phyloP scores from a whole-genome alignment of 2,329 filamentous ascomycete genomes.

The Herpotrichia juniperi region DNA sequence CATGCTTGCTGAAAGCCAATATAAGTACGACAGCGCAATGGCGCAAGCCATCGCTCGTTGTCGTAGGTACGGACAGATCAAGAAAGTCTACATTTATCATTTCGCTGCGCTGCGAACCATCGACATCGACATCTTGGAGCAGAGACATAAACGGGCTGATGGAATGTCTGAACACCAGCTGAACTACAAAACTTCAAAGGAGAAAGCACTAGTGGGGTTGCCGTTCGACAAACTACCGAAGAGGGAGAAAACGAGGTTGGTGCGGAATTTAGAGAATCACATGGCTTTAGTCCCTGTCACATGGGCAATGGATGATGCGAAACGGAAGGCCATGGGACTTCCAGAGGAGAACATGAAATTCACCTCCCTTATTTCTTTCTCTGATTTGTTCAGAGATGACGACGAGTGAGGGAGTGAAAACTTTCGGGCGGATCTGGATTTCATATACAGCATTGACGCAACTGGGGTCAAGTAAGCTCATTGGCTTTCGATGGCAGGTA shows the following conservation, averaged over 20 bases:
- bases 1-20: constrained; percentile 55
- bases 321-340: constrained; percentile 17
- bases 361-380: constrained; percentile 35
- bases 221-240: background rate
- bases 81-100: constrained; percentile 66
- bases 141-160: constrained; percentile 44
- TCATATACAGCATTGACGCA: background rate
- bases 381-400: constrained; percentile 13
- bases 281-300: constrained; percentile 34
- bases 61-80: constrained; percentile 63
- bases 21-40: constrained; percentile 64
- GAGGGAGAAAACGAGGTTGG: constrained; percentile 26
- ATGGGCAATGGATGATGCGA: constrained; percentile 25
- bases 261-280: constrained; percentile 18
- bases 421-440: no score
- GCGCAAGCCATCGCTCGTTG: constrained; percentile 68
- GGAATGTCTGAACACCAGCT: no score
- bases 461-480: background rate
- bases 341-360: constrained; percentile 20
- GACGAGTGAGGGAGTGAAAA: background rate
- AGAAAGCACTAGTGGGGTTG: constrained; percentile 7
- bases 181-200: no score
- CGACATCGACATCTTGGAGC: constrained; percentile 55
- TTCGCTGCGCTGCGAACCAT: constrained; percentile 80
- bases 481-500: no score